Evolutionary conservation across 2,329 filamentous ascomycete species (phyloP).

Genomic region (Nannizziopsis barbatae): DNA sequence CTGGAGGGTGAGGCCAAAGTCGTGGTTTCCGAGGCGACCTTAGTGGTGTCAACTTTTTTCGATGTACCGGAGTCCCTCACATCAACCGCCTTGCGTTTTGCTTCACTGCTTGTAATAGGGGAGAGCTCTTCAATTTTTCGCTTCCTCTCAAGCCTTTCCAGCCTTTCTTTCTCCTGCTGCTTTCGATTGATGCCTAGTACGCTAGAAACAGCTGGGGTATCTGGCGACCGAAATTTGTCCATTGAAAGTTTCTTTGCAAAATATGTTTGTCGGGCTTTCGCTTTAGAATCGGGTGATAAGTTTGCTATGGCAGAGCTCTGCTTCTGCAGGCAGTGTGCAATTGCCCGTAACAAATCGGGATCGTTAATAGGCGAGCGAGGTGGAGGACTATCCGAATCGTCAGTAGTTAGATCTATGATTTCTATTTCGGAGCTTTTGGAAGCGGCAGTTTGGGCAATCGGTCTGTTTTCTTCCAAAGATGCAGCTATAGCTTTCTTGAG

Average conservation of each 20-base stretch:
- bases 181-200: conserved; percentile 57
- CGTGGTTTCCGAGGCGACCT: background rate
- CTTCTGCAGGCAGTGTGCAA: conserved; percentile 22
- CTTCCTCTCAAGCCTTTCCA: conserved; percentile 56
- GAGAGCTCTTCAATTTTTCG: conserved; percentile 39
- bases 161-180: conserved; percentile 73
- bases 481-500: conserved; percentile 1
- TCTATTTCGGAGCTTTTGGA: background rate
- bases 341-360: conserved; percentile 18
- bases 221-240: background rate
- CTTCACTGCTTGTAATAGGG: conserved; percentile 24
- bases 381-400: conserved; percentile 7
- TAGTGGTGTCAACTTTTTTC: conserved; percentile 1
- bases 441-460: background rate
- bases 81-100: conserved; percentile 13
- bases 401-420: conserved; percentile 13
- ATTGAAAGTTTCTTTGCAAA: conserved; percentile 1
- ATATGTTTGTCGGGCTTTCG: conserved; percentile 12
- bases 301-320: conserved; percentile 4
- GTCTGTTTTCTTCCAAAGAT: background rate
- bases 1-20: conserved; percentile 16
- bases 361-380: conserved; percentile 1
- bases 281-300: background rate
- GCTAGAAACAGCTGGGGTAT: background rate
- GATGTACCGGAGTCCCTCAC: background rate